Percentiles rank a stretch among this genome's conserved stretches.
phyloP scores from a whole-genome alignment of 768 basidiomycete species.

The Podaxis sp. region DNA sequence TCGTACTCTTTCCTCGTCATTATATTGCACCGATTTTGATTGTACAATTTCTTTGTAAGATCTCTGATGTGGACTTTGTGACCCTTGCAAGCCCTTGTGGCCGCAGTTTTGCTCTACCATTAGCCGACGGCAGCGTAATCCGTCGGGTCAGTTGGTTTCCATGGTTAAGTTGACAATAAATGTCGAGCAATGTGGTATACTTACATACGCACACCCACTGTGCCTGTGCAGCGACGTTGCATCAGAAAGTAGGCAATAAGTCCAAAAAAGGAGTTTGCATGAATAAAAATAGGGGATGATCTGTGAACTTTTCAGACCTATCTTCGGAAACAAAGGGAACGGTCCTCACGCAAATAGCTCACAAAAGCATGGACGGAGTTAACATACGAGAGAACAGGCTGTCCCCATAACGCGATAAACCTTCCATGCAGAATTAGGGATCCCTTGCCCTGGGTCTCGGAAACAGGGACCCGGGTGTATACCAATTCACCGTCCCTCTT shows the following conservation, averaged over 20 bases:
- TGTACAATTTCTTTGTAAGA: too few species aligned
- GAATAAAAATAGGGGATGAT: background rate
- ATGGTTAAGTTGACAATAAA: background rate
- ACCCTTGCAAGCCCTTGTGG: too few species aligned
- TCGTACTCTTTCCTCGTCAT: background rate
- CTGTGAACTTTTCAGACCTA: background rate
- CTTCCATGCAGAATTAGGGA: background rate
- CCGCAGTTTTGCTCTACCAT: background rate
- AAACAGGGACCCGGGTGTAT: background rate
- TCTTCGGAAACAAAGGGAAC: background rate
- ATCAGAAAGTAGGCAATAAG: background rate
- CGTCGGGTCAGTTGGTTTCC: background rate
- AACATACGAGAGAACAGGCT: background rate
- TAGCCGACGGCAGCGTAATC: background rate
- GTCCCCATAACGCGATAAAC: background rate
- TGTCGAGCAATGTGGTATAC: background rate
- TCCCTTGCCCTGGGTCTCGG: background rate
- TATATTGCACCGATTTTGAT: background rate
- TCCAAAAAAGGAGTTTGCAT: background rate
- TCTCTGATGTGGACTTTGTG: too few species aligned
- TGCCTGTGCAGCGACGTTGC: background rate
- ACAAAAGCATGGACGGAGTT: background rate
- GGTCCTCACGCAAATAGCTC: background rate
- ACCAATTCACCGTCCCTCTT: background rate
- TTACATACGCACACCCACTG: background rate